These are phyloP conservation scores for Scheffersomyces stambukii DNA, from an alignment of 1,139 yeast genomes.

Conservation along the genomic window DNA sequence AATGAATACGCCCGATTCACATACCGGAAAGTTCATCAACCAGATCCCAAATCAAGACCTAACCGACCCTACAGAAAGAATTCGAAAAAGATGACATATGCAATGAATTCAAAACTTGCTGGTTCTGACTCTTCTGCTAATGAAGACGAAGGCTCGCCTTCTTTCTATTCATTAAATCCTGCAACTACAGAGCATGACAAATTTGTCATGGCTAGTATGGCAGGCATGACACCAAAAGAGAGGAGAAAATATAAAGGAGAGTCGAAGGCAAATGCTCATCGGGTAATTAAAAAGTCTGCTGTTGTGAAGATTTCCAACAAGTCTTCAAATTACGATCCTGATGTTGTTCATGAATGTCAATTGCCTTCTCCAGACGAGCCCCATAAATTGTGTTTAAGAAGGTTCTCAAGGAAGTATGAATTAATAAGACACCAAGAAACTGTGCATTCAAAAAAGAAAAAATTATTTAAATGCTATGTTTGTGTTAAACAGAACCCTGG, in stretches of 20 bases:
- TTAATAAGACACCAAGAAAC: constrained; percentile 94
- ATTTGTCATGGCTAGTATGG: constrained; percentile 20
- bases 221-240: constrained; percentile 22
- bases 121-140: constrained; percentile 6
- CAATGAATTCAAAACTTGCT: too few species aligned
- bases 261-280: constrained; percentile 11
- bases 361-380: constrained; percentile 46
- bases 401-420: constrained; percentile 92
- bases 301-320: constrained; percentile 25
- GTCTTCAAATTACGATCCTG: constrained; percentile 47
- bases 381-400: constrained; percentile 65
- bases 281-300: constrained; percentile 10
- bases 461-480: constrained; percentile 79
- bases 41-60: too few species aligned
- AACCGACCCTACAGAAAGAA: too few species aligned
- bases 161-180: constrained; percentile 14
- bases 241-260: constrained; percentile 13
- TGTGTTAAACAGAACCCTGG: constrained; percentile 64
- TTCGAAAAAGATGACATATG: too few species aligned
- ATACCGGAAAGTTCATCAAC: constrained; percentile 16
- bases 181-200: constrained; percentile 24
- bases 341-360: constrained; percentile 47
- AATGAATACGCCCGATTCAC: constrained; percentile 30
- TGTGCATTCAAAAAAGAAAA: constrained; percentile 85
- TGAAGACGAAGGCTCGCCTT: constrained; percentile 10